Conservation (phyloP, 805 yeast genomes). For the Tetrapisispora nanseiensis region DNA sequence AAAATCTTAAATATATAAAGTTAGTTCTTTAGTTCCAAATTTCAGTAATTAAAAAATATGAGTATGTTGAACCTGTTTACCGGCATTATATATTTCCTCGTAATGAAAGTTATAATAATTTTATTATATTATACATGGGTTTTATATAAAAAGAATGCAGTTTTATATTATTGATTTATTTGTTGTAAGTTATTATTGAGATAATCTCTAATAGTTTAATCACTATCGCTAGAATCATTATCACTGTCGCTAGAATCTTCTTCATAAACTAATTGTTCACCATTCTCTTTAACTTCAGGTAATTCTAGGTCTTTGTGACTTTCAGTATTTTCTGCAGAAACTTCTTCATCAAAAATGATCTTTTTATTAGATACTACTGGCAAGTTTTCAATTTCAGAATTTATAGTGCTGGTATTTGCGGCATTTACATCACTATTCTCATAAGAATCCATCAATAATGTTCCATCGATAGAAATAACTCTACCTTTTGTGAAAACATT, state of each 20-base stretch:
- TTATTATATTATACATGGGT: constrained; percentile 1
- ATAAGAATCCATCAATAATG: constrained; percentile 37
- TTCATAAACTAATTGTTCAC: constrained; percentile 29
- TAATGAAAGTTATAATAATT: neutral
- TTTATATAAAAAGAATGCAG: constrained; percentile 2
- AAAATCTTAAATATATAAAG: neutral
- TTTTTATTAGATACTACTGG: constrained; percentile 43
- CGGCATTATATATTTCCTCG: no score
- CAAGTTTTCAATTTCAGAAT: constrained; percentile 41
- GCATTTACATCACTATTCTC: constrained; percentile 1
- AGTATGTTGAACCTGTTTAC: no score
- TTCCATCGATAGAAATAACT: constrained; percentile 82
- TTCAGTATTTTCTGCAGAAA: constrained; percentile 27
- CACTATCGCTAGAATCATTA: constrained; percentile 16
- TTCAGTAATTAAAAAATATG: no score
- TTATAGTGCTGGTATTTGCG: constrained; percentile 11
- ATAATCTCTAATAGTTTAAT: constrained; percentile 4
- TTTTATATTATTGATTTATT: no score
- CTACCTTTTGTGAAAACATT: constrained; percentile 67
- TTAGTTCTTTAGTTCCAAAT: no score
- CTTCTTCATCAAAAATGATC: constrained; percentile 41
- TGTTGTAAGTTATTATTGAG: no score
- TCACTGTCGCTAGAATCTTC: constrained; percentile 26
- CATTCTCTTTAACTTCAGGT: constrained; percentile 27
- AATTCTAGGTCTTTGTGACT: constrained; percentile 29